Base-by-base conservation (phyloP, 2,329 filamentous ascomycete genomes). In the Ophiostoma sp. region DNA sequence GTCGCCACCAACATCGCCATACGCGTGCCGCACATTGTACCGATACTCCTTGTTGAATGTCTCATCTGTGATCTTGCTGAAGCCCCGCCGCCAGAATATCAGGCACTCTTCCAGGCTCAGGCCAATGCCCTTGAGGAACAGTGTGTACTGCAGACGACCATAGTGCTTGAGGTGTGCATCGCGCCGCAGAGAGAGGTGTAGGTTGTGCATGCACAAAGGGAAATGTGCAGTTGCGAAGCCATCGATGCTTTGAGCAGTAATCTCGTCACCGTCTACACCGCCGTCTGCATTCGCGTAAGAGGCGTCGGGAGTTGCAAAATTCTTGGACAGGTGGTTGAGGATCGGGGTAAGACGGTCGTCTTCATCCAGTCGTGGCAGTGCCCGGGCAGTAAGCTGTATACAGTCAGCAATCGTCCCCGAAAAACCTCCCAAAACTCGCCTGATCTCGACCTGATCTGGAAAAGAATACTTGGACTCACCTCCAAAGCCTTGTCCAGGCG, bases 31-130 rank as follows among this genome's bases (percentile, higher is more conserved):
- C 71, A 98, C 87, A 78, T 99, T 98, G 85, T 99, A 99, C 64
- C 91, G 87, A 81, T 99, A 98, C 78, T 97, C 93, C 77, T 97
- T 98, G 80, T 96, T 96, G 85, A 98, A 99, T 48, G 90, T 90
- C 76, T 98, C 94, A 76, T 98, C 95, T 0, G 92, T 94, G 73
- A 96, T 88, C 74, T 93, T 90, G 78, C 88, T 89, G 85, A 99
- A 98, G 36, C 86, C 84, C 73, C 88, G 86, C 13, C 95, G 89
- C 95, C 95, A 99, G 83, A 99, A 99, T 15, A 93, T 75, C 33
- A 99, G 85, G 75, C 89, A 93, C 79, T 99, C 94, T 76, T 97
- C 93, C n/a, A 99, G 83, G 73, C 87, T 93, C 36, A 99, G 83
- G 0, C 95, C 95, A 71, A 98, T 93, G 60, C 95, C 95, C 80